phyloP scores from a whole-genome alignment of 2,329 filamentous ascomycete species.

The Hymenoscyphus linearis region DNA sequence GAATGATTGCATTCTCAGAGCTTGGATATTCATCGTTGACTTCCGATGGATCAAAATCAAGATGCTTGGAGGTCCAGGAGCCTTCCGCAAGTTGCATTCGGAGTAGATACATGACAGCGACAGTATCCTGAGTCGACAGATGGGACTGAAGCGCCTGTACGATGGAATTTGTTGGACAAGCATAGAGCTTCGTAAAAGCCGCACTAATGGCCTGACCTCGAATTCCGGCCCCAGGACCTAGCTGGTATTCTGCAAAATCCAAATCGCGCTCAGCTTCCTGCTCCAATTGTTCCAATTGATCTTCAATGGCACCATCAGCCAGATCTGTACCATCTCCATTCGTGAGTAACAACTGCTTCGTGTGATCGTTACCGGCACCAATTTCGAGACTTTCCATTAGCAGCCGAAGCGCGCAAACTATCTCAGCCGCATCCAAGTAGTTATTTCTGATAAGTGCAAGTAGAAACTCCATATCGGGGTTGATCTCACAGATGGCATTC shows the following conservation, averaged over 20 bases:
- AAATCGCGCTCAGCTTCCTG: constrained; percentile 61
- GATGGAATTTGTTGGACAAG: constrained; percentile 55
- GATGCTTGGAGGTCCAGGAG: constrained; percentile 69
- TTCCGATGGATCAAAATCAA: constrained; percentile 46
- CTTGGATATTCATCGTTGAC: constrained; percentile 40
- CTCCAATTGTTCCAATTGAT: constrained; percentile 45
- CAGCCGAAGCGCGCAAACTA: constrained; percentile 59
- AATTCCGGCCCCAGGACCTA: constrained; percentile 58
- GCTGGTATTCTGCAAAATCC: constrained; percentile 60
- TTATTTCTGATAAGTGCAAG: constrained; percentile 61
- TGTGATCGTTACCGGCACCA: constrained; percentile 23
- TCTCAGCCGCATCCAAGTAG: constrained; percentile 59
- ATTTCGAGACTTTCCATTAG: constrained; percentile 66
- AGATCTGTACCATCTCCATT: constrained; percentile 18
- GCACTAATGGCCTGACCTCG: constrained; percentile 60
- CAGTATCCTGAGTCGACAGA: constrained; percentile 61
- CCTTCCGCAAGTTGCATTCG: constrained; percentile 69
- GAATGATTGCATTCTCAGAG: constrained; percentile 62
- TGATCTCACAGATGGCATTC: constrained; percentile 56
- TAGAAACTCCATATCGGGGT: constrained; percentile 62
- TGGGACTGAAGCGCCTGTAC: constrained; percentile 58
- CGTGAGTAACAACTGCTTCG: constrained; percentile 25
- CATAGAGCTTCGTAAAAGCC: constrained; percentile 64
- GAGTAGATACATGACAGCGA: constrained; percentile 67
- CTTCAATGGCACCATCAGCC: constrained; percentile 25